Percentiles rank a stretch among this genome's conserved stretches.
Conservation (phyloP, 2,329 filamentous ascomycete species). For the Fusarium paranaense region DNA sequence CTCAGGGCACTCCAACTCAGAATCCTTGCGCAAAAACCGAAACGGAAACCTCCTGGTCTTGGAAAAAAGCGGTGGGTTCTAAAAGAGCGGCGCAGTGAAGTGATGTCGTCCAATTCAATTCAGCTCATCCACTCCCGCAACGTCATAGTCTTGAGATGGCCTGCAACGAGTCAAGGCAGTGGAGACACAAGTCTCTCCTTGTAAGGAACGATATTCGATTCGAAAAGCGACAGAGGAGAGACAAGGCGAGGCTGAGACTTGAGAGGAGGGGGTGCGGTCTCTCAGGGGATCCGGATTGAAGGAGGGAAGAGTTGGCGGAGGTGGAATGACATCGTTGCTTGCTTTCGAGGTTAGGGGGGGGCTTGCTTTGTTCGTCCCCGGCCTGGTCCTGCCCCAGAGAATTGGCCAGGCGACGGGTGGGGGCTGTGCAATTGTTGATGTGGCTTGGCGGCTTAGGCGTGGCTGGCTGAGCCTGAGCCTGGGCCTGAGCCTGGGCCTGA, state of each 20-base stretch:
- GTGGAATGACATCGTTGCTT: conserved; percentile 44
- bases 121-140: conserved; percentile 40
- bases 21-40: not conserved
- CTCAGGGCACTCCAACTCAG: conserved; percentile 3
- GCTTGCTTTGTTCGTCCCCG: conserved; percentile 35
- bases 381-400: conserved; percentile 32
- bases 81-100: conserved; percentile 25
- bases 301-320: conserved; percentile 42
- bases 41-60: not conserved
- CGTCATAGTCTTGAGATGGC: conserved; percentile 41
- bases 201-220: conserved; percentile 26
- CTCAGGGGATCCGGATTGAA: conserved; percentile 37
- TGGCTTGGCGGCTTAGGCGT: conserved; percentile 13
- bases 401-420: conserved; percentile 49
- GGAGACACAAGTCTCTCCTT: conserved; percentile 13
- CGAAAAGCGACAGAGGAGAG: conserved; percentile 14
- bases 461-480: not conserved
- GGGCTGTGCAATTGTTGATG: conserved; percentile 32
- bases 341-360: conserved; percentile 38
- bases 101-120: conserved; percentile 35
- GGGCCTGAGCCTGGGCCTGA: not conserved
- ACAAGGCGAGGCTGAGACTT: conserved; percentile 28
- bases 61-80: conserved; percentile 6
- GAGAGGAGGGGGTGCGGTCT: conserved; percentile 9
- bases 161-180: conserved; percentile 15